These are phyloP conservation scores for Ganoderma boninense DNA, from an alignment of 1,284 basidiomycete genomes.

Conservation along the genomic window DNA sequence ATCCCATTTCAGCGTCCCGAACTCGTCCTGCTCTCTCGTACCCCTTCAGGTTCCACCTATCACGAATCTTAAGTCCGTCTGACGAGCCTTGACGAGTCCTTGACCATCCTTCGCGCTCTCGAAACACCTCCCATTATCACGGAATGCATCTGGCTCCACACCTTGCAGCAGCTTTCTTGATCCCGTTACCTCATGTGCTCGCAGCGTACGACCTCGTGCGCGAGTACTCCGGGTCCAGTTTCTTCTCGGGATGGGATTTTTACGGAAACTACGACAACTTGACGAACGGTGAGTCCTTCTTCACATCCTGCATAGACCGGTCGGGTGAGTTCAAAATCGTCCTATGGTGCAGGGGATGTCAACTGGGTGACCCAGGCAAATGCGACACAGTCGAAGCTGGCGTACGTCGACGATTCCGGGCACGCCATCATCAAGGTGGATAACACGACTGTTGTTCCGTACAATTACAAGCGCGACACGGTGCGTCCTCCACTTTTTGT, in stretches of 20 bases:
- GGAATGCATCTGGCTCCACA: slow-evolving; percentile 15
- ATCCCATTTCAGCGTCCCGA: not conserved
- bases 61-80: too few species aligned
- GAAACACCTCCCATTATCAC: not conserved
- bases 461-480: slow-evolving; percentile 64
- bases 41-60: not conserved
- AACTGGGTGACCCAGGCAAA: slow-evolving; percentile 55
- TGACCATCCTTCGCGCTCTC: not conserved
- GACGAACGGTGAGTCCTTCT: slow-evolving; percentile 44
- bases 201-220: slow-evolving; percentile 38
- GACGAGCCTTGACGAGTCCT: not conserved
- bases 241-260: slow-evolving; percentile 65
- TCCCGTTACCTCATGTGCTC: slow-evolving; percentile 6
- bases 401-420: slow-evolving; percentile 60
- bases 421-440: slow-evolving; percentile 69
- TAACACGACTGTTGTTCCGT: slow-evolving; percentile 58
- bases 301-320: not conserved
- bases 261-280: slow-evolving; percentile 62
- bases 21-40: not conserved
- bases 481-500: slow-evolving; percentile 43
- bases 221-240: slow-evolving; percentile 52
- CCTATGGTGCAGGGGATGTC: slow-evolving; percentile 54
- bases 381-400: slow-evolving; percentile 54
- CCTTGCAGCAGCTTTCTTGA: slow-evolving; percentile 14
- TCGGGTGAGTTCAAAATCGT: not conserved